A percentile compares a stretch with the other conserved stretches of the same genome.
Evolutionary conservation across 768 basidiomycete species (phyloP).

Genomic region (Xerocomellus intermedius): DNA sequence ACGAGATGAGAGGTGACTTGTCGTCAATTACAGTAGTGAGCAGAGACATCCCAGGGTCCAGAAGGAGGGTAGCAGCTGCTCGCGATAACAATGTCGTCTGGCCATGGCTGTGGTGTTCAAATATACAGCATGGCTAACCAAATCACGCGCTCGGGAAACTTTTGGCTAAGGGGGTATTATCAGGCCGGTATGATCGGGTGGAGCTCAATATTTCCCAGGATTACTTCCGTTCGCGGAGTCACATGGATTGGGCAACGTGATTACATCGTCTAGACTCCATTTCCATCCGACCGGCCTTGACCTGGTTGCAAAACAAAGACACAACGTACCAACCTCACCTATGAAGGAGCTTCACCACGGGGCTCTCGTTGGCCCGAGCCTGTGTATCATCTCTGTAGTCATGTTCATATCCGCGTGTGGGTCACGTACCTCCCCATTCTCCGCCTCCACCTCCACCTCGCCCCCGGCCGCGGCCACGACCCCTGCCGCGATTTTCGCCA

Average conservation of each 20-base stretch:
- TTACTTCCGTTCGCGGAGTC: not conserved
- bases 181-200: not conserved
- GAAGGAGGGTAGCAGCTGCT: not conserved
- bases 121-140: not conserved
- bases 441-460: conserved; percentile 39
- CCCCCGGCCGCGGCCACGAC: conserved; percentile 46
- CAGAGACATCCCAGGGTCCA: conserved; percentile 18
- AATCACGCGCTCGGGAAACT: not conserved
- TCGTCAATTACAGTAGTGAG: conserved; percentile 27
- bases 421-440: conserved; percentile 39
- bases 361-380: conserved; percentile 24
- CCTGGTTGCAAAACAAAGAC: not conserved
- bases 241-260: conserved; percentile 3
- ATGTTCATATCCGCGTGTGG: not conserved
- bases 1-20: conserved; percentile 32
- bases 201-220: not conserved
- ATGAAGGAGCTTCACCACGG: conserved; percentile 18
- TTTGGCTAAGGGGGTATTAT: too few relatives aligned
- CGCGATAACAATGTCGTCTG: not conserved
- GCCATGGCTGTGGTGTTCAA: not conserved
- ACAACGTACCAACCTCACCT: not conserved
- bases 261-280: not conserved
- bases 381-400: conserved; percentile 4
- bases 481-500: conserved; percentile 38
- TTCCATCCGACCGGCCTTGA: not conserved